These are phyloP conservation scores for Candida adriatica DNA, from an alignment of 805 yeast species.

Conservation along the genomic window DNA sequence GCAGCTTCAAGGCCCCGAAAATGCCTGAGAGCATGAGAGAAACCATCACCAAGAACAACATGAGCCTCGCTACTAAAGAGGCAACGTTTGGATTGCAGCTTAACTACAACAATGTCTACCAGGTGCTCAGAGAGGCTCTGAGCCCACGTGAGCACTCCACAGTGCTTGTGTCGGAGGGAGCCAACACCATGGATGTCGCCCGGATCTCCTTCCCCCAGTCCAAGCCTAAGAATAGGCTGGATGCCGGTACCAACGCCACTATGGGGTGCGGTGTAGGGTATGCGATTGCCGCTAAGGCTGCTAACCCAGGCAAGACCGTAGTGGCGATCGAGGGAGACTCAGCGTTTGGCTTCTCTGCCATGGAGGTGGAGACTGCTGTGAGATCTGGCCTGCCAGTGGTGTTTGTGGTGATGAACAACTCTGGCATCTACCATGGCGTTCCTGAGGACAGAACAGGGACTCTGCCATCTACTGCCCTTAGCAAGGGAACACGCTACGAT, in stretches of 20 bases:
- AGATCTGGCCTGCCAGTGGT: constrained; percentile 47
- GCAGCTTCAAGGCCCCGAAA: constrained; percentile 27
- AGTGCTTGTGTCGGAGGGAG: constrained; percentile 60
- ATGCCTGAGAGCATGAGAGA: constrained; percentile 23
- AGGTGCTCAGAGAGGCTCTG: constrained; percentile 36
- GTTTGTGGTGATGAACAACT: constrained; percentile 62
- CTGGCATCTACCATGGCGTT: constrained; percentile 66
- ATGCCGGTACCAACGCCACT: constrained; percentile 72
- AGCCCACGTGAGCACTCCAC: constrained; percentile 25
- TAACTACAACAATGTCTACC: constrained; percentile 50
- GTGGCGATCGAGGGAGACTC: constrained; percentile 70
- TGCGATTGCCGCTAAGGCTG: constrained; percentile 53
- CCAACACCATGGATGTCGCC: constrained; percentile 70
- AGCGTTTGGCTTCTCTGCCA: constrained; percentile 68
- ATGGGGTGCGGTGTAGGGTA: constrained; percentile 75
- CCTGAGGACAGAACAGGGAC: constrained; percentile 27
- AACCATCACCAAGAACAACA: constrained; percentile 26
- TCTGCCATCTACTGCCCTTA: constrained; percentile 54
- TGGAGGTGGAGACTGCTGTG: constrained; percentile 67
- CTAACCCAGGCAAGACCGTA: constrained; percentile 37
- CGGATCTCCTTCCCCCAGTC: constrained; percentile 51
- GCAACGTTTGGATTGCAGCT: constrained; percentile 19
- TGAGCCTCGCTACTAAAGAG: constrained; percentile 30
- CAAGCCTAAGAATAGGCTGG: constrained; percentile 48
- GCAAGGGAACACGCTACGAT: constrained; percentile 52